Evolutionary conservation across 2,329 filamentous ascomycete species (phyloP).

Genomic region (Phialophora expanda): DNA sequence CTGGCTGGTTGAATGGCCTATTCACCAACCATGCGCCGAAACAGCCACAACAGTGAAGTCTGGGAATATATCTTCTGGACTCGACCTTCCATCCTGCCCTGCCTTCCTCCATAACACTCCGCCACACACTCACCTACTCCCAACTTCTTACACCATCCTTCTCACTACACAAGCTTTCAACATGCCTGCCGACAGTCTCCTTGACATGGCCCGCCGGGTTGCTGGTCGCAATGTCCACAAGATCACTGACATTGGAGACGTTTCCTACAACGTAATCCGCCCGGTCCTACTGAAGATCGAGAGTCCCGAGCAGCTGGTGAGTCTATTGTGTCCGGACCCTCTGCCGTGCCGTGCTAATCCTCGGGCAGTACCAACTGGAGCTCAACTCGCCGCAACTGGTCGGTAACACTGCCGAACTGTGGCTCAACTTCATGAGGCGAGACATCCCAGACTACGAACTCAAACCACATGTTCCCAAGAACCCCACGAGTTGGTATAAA

Average conservation of each 20-base stretch:
- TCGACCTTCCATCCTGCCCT: not conserved
- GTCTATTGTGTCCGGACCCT: not conserved
- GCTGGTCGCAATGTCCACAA: conserved; percentile 46
- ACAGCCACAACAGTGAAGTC: not conserved
- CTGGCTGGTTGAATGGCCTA: conserved; percentile 2
- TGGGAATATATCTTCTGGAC: not conserved
- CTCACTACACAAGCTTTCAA: not conserved
- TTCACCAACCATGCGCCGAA: conserved; percentile 6
- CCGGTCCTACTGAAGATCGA: conserved; percentile 74
- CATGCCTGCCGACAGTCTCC: conserved; percentile 41
- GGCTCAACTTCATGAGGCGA: conserved; percentile 77
- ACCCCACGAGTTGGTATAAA: conserved; percentile 75
- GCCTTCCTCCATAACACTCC: not conserved
- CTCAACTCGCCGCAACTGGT: conserved; percentile 75
- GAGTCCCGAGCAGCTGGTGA: conserved; percentile 70
- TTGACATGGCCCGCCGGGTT: conserved; percentile 38
- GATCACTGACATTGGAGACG: conserved; percentile 72
- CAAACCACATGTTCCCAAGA: conserved; percentile 68
- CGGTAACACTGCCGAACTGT: conserved; percentile 72
- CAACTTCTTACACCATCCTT: not conserved
- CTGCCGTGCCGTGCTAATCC: not conserved
- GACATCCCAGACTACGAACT: conserved; percentile 72
- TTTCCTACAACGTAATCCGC: conserved; percentile 69
- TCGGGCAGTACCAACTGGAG: conserved; percentile 63
- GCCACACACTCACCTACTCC: not conserved